phyloP scores from a whole-genome alignment of 371 early-diverging fungal species.

The Mortierella sp. region DNA sequence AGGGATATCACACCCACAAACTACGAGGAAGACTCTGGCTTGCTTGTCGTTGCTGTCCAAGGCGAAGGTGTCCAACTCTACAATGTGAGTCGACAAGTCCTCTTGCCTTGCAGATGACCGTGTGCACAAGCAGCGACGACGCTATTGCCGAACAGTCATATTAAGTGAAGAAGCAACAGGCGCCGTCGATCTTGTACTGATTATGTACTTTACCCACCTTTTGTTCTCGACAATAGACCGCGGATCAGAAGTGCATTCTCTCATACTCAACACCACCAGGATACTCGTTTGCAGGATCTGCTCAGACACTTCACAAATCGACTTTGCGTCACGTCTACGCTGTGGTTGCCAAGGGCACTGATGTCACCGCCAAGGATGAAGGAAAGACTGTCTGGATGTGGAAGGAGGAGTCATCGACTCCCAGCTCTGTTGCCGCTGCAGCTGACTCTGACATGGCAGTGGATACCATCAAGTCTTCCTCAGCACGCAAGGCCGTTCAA shows the following conservation, averaged over 20 bases:
- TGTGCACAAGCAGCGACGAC: too few relatives aligned
- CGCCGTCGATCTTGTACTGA: background rate
- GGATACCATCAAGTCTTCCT: constrained; percentile 49
- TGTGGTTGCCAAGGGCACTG: constrained; percentile 68
- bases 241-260: constrained; percentile 70
- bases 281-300: constrained; percentile 67
- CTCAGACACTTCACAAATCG: constrained; percentile 55
- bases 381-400: constrained; percentile 70
- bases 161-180: background rate
- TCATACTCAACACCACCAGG: constrained; percentile 74
- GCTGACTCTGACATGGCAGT: constrained; percentile 37
- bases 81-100: constrained; percentile 58
- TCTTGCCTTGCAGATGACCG: too few relatives aligned
- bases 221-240: constrained; percentile 56
- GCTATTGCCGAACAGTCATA: background rate
- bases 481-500: constrained; percentile 44
- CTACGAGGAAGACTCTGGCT: constrained; percentile 44
- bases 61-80: constrained; percentile 73
- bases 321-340: constrained; percentile 67
- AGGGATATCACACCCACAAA: constrained; percentile 21
- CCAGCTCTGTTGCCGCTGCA: constrained; percentile 27
- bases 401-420: constrained; percentile 57
- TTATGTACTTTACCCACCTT: background rate
- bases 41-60: constrained; percentile 69
- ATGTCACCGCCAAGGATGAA: constrained; percentile 66